These are phyloP conservation scores for Nyctanthes arbortristis DNA, from an alignment of 257 asterid genomes.

Conservation along the genomic window DNA sequence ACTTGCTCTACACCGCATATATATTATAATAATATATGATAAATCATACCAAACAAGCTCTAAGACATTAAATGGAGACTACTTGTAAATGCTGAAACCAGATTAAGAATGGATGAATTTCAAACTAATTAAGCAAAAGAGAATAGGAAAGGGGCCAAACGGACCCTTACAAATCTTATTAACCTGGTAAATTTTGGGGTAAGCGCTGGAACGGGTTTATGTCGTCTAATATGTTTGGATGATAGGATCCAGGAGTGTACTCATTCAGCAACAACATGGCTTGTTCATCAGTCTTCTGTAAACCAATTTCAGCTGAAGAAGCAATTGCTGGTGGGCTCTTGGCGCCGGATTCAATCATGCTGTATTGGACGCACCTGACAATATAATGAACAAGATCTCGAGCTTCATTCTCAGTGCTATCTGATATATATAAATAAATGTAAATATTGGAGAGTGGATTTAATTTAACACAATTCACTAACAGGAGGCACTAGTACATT, in stretches of 20 bases:
- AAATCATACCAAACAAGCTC: background rate
- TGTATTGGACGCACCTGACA: too few species aligned
- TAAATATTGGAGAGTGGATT: too few species aligned
- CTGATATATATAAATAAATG: too few species aligned
- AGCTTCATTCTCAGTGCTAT: too few species aligned
- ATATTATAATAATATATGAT: too few species aligned
- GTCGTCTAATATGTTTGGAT: constrained; percentile 49
- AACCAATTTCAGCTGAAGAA: constrained; percentile 27
- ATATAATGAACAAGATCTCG: too few species aligned
- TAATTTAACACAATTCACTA: too few species aligned
- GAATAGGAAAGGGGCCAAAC: background rate
- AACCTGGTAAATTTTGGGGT: constrained; percentile 65
- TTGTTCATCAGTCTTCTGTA: constrained; percentile 40
- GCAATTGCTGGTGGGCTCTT: constrained; percentile 49
- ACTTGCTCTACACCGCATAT: too few species aligned
- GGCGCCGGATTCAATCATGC: constrained; percentile 5
- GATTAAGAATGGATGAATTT: background rate
- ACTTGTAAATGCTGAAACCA: too few species aligned
- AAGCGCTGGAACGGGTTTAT: constrained; percentile 46
- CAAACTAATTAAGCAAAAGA: background rate
- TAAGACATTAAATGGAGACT: too few species aligned
- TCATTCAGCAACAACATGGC: constrained; percentile 32
- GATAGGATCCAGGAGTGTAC: constrained; percentile 36
- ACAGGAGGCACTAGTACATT: too few species aligned
- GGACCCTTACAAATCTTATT: constrained; percentile 5